Percentiles rank a stretch among this genome's conserved stretches.
Evolutionary conservation across 306 rosid genomes (phyloP).

Genomic region (Quercus cerris): DNA sequence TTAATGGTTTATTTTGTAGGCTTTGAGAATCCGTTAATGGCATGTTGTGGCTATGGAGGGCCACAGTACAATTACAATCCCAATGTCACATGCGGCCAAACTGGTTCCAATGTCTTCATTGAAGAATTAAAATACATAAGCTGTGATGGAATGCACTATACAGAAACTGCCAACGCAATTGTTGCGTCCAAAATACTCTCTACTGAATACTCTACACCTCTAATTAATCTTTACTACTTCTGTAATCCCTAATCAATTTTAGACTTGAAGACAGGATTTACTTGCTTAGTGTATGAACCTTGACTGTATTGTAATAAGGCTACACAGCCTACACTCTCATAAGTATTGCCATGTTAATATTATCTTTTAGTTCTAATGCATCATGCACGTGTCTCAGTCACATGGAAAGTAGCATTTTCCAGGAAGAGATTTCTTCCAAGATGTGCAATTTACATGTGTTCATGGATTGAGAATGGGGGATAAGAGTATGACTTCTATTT

Average conservation of each 20-base stretch:
- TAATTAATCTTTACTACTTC: constrained; percentile 9
- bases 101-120: constrained; percentile 18
- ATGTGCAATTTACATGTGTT: not conserved
- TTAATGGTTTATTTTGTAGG: not conserved
- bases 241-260: not conserved
- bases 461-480: not conserved
- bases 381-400: not conserved
- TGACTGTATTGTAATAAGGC: not conserved
- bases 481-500: not conserved
- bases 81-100: constrained; percentile 9
- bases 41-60: constrained; percentile 35
- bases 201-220: constrained; percentile 24
- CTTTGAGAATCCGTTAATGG: constrained; percentile 27
- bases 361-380: not conserved
- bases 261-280: not conserved
- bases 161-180: constrained; percentile 34
- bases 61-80: constrained; percentile 28
- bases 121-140: constrained; percentile 28
- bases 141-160: constrained; percentile 35
- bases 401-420: not conserved
- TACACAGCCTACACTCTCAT: not conserved
- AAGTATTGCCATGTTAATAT: not conserved
- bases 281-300: not conserved
- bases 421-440: not conserved
- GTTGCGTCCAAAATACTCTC: constrained; percentile 31